Conservation (phyloP, 2,329 filamentous ascomycete species). For the Phialocephala subalpina region DNA sequence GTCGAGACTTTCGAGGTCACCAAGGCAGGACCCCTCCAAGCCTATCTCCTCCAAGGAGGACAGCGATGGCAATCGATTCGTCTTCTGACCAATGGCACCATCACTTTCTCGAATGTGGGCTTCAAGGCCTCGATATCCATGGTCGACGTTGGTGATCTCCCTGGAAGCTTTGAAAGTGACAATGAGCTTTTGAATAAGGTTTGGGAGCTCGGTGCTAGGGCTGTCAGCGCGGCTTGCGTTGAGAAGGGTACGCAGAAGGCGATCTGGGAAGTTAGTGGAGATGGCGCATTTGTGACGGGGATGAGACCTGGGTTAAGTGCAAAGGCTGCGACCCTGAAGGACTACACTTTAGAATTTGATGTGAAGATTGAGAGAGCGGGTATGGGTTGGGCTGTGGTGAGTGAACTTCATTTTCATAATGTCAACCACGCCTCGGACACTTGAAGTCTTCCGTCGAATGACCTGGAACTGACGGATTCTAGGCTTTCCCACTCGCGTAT, state of each 20-base stretch:
- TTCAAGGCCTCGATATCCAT: conserved; percentile 43
- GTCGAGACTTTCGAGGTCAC: conserved; percentile 50
- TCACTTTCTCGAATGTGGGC: conserved; percentile 45
- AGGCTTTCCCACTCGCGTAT: conserved; percentile 11
- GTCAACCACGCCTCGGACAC: too few species aligned
- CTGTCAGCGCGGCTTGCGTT: conserved; percentile 46
- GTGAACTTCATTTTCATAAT: not conserved
- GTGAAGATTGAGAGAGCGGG: conserved; percentile 49
- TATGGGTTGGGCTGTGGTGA: conserved; percentile 48
- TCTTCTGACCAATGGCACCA: conserved; percentile 45
- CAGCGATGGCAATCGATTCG: conserved; percentile 50
- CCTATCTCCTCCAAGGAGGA: conserved; percentile 50
- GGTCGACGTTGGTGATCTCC: conserved; percentile 36
- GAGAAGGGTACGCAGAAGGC: conserved; percentile 47
- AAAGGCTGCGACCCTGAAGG: conserved; percentile 37
- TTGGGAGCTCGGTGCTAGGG: conserved; percentile 48
- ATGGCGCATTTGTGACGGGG: conserved; percentile 48
- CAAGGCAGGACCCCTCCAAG: conserved; percentile 38
- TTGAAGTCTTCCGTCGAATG: not conserved
- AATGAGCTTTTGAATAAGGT: conserved; percentile 46
- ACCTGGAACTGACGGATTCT: conserved; percentile 16
- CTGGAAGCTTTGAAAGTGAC: conserved; percentile 43
- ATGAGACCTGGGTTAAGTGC: conserved; percentile 43
- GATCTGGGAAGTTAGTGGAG: conserved; percentile 45
- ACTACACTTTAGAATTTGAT: conserved; percentile 49